Evolutionary conservation across 495 filamentous ascomycete species (phyloP).

Genomic region (Aspergillus heteromorphus): DNA sequence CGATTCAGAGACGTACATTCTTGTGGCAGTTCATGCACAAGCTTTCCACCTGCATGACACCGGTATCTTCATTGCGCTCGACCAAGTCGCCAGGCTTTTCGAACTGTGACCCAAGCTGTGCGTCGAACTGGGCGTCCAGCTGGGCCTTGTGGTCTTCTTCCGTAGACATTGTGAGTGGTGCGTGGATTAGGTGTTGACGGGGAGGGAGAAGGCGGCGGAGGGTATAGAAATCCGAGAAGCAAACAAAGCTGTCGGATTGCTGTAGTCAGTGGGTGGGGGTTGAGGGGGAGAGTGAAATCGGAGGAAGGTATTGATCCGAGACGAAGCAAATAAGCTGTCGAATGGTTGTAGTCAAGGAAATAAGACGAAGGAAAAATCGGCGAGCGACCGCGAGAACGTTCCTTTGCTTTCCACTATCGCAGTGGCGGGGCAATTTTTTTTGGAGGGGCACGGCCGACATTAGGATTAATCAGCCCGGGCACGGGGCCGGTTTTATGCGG

Average conservation of each 20-base stretch:
- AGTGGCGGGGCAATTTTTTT: slow-evolving; percentile 29
- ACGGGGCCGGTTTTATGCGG: background rate
- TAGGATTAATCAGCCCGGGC: slow-evolving; percentile 19
- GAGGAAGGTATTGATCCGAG: too few relatives aligned
- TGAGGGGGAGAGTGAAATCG: too few relatives aligned
- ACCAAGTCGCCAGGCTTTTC: slow-evolving; percentile 41
- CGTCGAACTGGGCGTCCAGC: slow-evolving; percentile 34
- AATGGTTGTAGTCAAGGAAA: slow-evolving; percentile 5
- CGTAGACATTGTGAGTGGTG: slow-evolving; percentile 26
- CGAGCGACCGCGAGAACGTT: slow-evolving; percentile 31
- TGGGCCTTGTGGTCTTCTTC: slow-evolving; percentile 18
- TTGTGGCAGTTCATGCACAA: slow-evolving; percentile 85
- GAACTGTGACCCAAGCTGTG: slow-evolving; percentile 32
- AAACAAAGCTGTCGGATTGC: slow-evolving; percentile 6
- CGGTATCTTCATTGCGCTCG: slow-evolving; percentile 40
- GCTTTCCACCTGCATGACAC: slow-evolving; percentile 51
- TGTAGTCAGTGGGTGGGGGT: too few relatives aligned
- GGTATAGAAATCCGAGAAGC: slow-evolving; percentile 1
- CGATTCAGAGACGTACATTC: slow-evolving; percentile 53
- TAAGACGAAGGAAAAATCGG: slow-evolving; percentile 18
- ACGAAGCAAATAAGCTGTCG: too few relatives aligned
- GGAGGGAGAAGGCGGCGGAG: background rate
- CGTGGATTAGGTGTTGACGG: background rate
- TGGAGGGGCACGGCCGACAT: slow-evolving; percentile 21
- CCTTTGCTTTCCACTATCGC: slow-evolving; percentile 31